Evolutionary conservation across 306 rosid species (phyloP), one percentile per base, ranked within the genome.

Genomic region (Heteromeles arbutifolia): DNA sequence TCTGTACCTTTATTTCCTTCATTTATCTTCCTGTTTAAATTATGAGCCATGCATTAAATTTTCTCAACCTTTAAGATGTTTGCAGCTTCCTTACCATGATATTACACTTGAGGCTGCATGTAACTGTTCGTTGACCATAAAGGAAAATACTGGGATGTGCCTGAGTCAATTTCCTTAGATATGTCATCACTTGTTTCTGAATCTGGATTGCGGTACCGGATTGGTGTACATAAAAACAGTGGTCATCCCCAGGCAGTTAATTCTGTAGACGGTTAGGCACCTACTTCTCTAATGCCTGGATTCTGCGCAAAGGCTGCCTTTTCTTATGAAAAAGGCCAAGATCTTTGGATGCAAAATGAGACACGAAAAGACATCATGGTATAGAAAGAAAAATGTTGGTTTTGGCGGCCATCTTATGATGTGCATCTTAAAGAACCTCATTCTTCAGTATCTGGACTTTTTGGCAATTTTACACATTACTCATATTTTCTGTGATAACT

Each of bases 121-220:
- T 95, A 91, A 82, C 82, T 91, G 81, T 94, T 90, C 79, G 63
- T 91, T 82, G 96, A 94, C 79, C 96, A 87, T 84, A 91, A 91
- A 76, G 98, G 97, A 80, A 86, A 76, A 82, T 91, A 94, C 79
- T 91, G 97, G 98, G 93, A 91, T 57, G 97, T 94, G 17, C 96
- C 97, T 0, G 88, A 86, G 84, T 87, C 96, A 70, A 58, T 90
- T 75, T 91, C 96, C 57, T 79, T 92, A 77, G 91, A 91, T 86
- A 78, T 94, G 32, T 31, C 34, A 4, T 32, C 98, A 71, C 82
- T 88, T 67, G 63, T 77, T 82, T 84, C 91, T 32, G 77, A 77
- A 34, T 80, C 86, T 69, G 98, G 98, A 61, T 74, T 94, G 74
- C 89, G 98, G 2, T 94, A 91, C 85, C 95, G 86, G 48, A 6